A percentile compares a stretch with the other conserved stretches of the same genome.
Conservation (phyloP, 2,329 filamentous ascomycete genomes). For the Aureobasidium zeae region DNA sequence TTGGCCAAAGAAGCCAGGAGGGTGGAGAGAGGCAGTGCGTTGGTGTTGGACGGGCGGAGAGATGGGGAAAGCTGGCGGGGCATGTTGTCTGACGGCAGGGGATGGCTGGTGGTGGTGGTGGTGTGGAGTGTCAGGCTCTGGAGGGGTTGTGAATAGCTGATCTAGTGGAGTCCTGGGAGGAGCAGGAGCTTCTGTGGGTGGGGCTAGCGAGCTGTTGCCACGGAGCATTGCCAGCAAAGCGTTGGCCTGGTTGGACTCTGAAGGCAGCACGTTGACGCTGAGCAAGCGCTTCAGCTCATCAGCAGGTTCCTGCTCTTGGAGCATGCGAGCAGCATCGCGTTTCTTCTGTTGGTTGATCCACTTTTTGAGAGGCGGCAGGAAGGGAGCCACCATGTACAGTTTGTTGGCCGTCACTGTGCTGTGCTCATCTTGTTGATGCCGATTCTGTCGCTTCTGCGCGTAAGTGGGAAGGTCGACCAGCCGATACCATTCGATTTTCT, state of each 20-base stretch:
- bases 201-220: conserved; percentile 27
- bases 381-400: conserved; percentile 97
- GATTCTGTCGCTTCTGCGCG: conserved; percentile 58
- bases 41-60: conserved; percentile 28
- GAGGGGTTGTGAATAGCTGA: conserved; percentile 41
- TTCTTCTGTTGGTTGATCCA: conserved; percentile 84
- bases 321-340: conserved; percentile 44
- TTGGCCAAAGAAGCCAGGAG: conserved; percentile 18
- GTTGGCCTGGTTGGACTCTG: conserved; percentile 34
- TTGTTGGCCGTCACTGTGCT: conserved; percentile 63
- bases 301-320: conserved; percentile 8
- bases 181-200: conserved; percentile 19
- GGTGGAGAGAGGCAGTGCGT: conserved; percentile 29
- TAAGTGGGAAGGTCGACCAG: conserved; percentile 79
- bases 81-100: conserved; percentile 39
- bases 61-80: conserved; percentile 42
- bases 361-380: conserved; percentile 73
- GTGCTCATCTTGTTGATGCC: conserved; percentile 40
- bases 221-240: conserved; percentile 50
- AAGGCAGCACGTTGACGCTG: conserved; percentile 25
- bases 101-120: conserved; percentile 37
- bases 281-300: conserved; percentile 44
- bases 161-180: conserved; percentile 41
- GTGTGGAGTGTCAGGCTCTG: conserved; percentile 50
- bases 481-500: conserved; percentile 87